phyloP scores from a whole-genome alignment of 2,329 filamentous ascomycete genomes.

The Neofusicoccum sp. region DNA sequence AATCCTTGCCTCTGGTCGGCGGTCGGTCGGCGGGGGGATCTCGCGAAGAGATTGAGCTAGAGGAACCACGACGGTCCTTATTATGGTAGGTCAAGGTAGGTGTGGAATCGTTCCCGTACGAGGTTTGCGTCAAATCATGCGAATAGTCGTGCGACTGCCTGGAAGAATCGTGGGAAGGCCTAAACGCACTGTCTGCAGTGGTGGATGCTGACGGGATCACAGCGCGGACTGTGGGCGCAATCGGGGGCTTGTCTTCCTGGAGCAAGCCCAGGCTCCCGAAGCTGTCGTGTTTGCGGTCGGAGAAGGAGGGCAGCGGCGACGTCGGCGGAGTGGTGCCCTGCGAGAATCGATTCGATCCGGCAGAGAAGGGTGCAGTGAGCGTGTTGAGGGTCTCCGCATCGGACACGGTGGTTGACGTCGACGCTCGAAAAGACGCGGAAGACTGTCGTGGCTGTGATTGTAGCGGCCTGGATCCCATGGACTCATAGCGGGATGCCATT shows the following conservation, averaged over 20 bases:
- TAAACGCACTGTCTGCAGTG: conserved; percentile 14
- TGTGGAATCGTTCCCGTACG: conserved; percentile 2
- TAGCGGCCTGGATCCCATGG: conserved; percentile 21
- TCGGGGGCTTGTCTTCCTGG: conserved; percentile 27
- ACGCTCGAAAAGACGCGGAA: conserved; percentile 36
- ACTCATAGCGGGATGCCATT: conserved; percentile 25
- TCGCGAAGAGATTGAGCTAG: neutral
- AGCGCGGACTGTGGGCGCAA: conserved; percentile 33
- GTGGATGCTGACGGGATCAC: conserved; percentile 35
- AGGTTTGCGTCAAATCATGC: neutral
- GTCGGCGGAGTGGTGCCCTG: conserved; percentile 39
- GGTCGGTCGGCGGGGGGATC: conserved; percentile 1
- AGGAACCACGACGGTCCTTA: neutral
- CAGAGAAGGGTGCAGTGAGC: conserved; percentile 33
- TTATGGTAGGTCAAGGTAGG: conserved; percentile 15
- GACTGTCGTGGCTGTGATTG: conserved; percentile 34
- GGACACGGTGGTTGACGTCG: conserved; percentile 37
- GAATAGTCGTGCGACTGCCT: conserved; percentile 4
- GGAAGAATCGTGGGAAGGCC: conserved; percentile 20
- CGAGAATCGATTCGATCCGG: conserved; percentile 36
- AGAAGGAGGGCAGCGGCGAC: conserved; percentile 30
- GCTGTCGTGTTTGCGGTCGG: conserved; percentile 24
- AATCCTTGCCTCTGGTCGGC: conserved; percentile 7
- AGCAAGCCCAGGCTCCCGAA: conserved; percentile 34
- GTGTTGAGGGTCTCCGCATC: conserved; percentile 36